Base-by-base conservation (phyloP, 225 moss, liverwort and hornwort species). In the Sphagnum tenellum region DNA sequence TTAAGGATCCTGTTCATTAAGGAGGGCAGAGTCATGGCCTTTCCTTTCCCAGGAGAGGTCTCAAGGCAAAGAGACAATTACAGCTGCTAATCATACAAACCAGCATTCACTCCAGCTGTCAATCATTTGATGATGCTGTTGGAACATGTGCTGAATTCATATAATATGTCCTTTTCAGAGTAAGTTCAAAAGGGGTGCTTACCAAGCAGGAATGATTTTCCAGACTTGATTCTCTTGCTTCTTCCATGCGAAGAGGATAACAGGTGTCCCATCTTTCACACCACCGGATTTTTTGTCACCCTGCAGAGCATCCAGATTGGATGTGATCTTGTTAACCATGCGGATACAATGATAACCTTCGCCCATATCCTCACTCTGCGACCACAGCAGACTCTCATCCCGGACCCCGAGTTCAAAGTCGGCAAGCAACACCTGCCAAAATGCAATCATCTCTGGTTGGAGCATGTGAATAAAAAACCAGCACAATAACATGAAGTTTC, bases 201-300 rank as follows among this genome's bases (percentile, higher is more conserved):
- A 62, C 51, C 8, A 76, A 68, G 75, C 82, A 71, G 77, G 75
- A 59, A 67, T 75, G 54, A 85, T 55, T 56, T 87, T 85, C 96
- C 96, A 98, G 64, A 86, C 69, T 68, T 98, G 92, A 69, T 98
- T 98, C 0, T 78, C 79, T 69, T 84, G 79, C 58, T 89, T 74
- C 76, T 92, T 92, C 96, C 92, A 98, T 1, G 72, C 65, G 65
- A 88, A 92, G 0, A 92, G 75, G 62, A 90, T 82, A 0, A 79
- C 80, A 3, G 82, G 78, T 45, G 82, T 62, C 6, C 96, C 92
- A 2, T 86, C 83, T 47, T 87, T 75, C 9, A 98, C 71, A 2
- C 90, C 83, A 9, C 92, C 92, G 2, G 82, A 81, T 61, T 83
- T 76, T 64, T 90, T 77, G 9, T 81, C 85, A 44, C 83, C 92